Base-by-base conservation (phyloP, 768 basidiomycete species). In the Boletus bicolor region DNA sequence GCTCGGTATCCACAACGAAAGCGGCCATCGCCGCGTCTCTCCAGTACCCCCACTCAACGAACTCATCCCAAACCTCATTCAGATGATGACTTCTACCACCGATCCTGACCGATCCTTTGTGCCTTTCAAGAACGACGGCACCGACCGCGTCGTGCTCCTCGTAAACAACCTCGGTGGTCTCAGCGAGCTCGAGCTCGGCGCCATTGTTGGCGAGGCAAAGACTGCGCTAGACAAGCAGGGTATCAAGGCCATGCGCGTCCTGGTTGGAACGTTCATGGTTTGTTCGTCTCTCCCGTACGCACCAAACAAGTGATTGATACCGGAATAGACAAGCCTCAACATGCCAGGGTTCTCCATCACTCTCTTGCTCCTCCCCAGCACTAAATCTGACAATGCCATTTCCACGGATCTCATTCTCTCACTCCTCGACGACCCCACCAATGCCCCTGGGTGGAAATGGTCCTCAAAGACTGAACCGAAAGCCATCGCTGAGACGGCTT, bases 331-430 rank as follows among this genome's bases (percentile, higher is more conserved):
- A 24, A 91, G 88, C 54, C 79, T 96, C 60, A 94, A 93, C 72
- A 93, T 94, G 90, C 90, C 92, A 32, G 93, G 93, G 3, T 91
- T 95, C 69, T 93, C 91, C 15, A 75, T 96, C 56, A 89, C 91
- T 1, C 77, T 93, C 17, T 77, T 94, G 15, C 80, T 91, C 9
- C 82, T 96, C 10, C 89, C 93, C 0, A 66, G 73, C 32, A 47
- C 72, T 44, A 58, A 73, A 39, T 77, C 79, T 26, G 53, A 71
- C 1, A 64, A 69, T 37, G 71, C 75, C 1, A 76, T 81, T 7
- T 64, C 73, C 7, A 53, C 72, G 3, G 69, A 75, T 41, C 53
- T 77, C 2, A 65, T 93, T 47, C 76, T 92, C 17, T 81, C 82
- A 21, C 80, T 91, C 35, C 78, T 93, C 34, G 91, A 92, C 61